A percentile compares a stretch with the other conserved stretches of the same genome.
These are phyloP conservation scores for Phanerodontia chrysosporium DNA, from an alignment of 768 basidiomycete genomes.

Conservation along the genomic window DNA sequence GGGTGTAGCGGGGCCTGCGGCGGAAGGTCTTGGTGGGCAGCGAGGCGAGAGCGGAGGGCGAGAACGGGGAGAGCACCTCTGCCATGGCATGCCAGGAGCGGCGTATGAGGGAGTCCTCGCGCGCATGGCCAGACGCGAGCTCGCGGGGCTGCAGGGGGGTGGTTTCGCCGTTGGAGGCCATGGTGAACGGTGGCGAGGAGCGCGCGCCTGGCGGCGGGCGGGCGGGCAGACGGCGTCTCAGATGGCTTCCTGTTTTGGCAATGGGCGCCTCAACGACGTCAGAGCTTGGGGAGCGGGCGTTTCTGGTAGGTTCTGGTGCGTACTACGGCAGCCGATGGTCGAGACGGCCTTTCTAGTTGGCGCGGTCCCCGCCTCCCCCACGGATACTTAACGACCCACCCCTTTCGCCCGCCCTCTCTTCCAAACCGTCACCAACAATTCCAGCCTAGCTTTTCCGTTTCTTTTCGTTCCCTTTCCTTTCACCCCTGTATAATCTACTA, in stretches of 20 bases:
- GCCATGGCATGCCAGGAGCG: constrained; percentile 62
- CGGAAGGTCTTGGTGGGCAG: constrained; percentile 38
- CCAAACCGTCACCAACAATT: not conserved
- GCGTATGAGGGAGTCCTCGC: constrained; percentile 35
- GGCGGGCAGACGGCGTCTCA: constrained; percentile 1
- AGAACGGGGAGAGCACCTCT: constrained; percentile 63
- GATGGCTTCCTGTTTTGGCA: not conserved
- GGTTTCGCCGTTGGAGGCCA: constrained; percentile 9
- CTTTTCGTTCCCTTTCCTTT: not conserved
- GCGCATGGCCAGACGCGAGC: constrained; percentile 14
- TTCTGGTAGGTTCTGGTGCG: constrained; percentile 35
- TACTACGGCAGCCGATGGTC: constrained; percentile 4
- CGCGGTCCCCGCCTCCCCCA: constrained; percentile 3
- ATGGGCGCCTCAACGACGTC: not conserved
- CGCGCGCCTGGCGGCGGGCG: not conserved
- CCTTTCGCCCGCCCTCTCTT: not conserved
- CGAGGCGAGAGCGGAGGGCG: constrained; percentile 52
- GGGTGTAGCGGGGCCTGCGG: constrained; percentile 47
- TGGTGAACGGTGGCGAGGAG: constrained; percentile 5
- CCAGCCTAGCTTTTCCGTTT: not conserved
- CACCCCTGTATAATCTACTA: not conserved
- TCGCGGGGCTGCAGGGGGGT: not conserved
- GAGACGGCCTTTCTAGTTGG: not conserved
- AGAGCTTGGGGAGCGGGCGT: not conserved
- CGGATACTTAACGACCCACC: constrained; percentile 11